These are phyloP conservation scores for Isatis lusitanica DNA, from an alignment of 441 rosid species.

Conservation along the genomic window DNA sequence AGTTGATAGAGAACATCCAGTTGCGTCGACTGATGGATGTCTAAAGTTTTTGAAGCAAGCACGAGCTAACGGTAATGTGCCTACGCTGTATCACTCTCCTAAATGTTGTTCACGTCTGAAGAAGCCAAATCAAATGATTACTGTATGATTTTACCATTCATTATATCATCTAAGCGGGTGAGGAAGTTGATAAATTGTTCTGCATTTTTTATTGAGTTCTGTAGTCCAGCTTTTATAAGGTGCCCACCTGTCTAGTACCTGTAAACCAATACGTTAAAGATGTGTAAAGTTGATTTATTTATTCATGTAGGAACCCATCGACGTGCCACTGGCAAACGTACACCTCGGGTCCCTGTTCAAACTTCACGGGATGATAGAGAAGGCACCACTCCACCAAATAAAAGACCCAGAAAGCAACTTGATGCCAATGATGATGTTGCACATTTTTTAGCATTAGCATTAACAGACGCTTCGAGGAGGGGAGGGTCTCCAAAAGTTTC, in stretches of 20 bases:
- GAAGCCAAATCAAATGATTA: background rate
- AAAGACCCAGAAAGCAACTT: constrained; percentile 49
- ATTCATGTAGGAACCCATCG: constrained; percentile 56
- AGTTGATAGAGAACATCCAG: constrained; percentile 36
- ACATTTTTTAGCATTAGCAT: constrained; percentile 66
- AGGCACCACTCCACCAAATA: constrained; percentile 45
- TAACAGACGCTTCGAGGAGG: constrained; percentile 61
- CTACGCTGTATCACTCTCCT: background rate
- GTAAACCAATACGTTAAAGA: background rate
- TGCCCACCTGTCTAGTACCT: constrained; percentile 11
- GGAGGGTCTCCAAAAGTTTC: constrained; percentile 66
- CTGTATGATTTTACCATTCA: background rate
- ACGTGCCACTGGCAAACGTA: constrained; percentile 88
- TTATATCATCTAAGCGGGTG: background rate
- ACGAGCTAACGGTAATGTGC: constrained; percentile 53
- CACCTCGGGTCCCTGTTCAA: constrained; percentile 84
- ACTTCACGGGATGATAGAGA: constrained; percentile 47
- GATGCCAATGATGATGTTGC: constrained; percentile 55
- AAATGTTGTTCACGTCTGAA: background rate
- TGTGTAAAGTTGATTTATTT: constrained; percentile 24
- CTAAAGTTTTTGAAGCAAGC: constrained; percentile 72
- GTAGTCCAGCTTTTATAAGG: background rate
- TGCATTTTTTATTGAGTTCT: constrained; percentile 11
- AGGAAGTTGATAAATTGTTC: background rate
- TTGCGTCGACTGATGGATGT: constrained; percentile 63